A percentile compares a stretch with the other conserved stretches of the same genome.
These are phyloP conservation scores for Trichoderma sp. DNA, from an alignment of 2,329 filamentous ascomycete genomes.

Conservation along the genomic window DNA sequence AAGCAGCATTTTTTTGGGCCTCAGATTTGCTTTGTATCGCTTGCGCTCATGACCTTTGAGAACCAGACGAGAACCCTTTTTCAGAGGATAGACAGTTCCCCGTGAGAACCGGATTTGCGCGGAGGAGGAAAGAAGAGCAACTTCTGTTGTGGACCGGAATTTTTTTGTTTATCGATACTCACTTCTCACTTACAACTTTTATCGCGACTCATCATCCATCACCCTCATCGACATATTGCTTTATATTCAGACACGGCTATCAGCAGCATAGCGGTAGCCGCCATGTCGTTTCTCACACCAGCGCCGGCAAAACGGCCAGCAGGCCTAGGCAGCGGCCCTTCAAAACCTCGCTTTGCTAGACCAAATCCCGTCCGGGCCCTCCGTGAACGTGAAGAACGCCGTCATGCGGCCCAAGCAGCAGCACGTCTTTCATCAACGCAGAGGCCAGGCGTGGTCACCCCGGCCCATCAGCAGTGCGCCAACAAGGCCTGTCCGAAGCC, in stretches of 20 bases:
- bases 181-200: constrained; percentile 17
- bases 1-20: neutral
- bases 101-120: neutral
- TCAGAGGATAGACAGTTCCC: neutral
- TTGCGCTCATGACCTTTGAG: neutral
- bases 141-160: neutral
- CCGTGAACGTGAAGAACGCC: constrained; percentile 49
- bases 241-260: neutral
- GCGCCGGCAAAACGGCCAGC: constrained; percentile 32
- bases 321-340: constrained; percentile 28
- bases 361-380: constrained; percentile 51
- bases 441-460: constrained; percentile 33
- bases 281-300: constrained; percentile 45
- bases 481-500: constrained; percentile 61
- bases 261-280: neutral
- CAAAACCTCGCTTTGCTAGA: constrained; percentile 42
- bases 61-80: neutral
- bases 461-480: constrained; percentile 48
- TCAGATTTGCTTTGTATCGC: neutral
- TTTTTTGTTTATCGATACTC: constrained; percentile 2
- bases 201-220: neutral
- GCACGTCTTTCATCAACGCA: constrained; percentile 31
- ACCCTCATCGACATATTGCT: neutral
- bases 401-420: constrained; percentile 35
- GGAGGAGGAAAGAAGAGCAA: neutral